phyloP scores from a whole-genome alignment of 345 rosid genomes.

The Syzygium aqueum region DNA sequence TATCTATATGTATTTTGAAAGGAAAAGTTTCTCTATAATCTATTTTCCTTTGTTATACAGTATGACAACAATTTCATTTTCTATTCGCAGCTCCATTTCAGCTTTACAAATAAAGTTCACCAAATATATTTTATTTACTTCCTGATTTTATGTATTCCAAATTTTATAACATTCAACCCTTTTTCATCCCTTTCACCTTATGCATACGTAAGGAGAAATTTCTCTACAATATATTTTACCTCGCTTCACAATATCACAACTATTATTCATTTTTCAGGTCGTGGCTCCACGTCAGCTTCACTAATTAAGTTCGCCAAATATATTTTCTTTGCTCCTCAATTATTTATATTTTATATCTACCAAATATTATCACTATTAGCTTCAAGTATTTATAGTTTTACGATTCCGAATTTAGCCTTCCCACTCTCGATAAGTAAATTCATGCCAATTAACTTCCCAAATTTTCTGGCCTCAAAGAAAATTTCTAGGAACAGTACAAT shows the following conservation, averaged over 20 bases:
- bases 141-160: no score
- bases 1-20: neutral
- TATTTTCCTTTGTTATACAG: no score
- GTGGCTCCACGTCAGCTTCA: neutral
- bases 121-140: no score
- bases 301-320: neutral
- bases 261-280: accelerated
- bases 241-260: neutral
- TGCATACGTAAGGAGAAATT: neutral
- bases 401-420: neutral
- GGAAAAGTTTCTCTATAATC: accelerated
- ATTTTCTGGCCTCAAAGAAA: neutral
- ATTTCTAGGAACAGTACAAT: neutral
- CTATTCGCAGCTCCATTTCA: no score
- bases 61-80: neutral
- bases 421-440: neutral
- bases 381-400: neutral
- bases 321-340: neutral
- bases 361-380: no score
- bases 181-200: neutral
- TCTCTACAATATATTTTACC: neutral
- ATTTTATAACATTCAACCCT: neutral
- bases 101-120: neutral
- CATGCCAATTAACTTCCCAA: neutral
- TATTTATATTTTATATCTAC: no score